These are phyloP conservation scores for Ramaria rubella DNA, from an alignment of 768 basidiomycete genomes.

Conservation along the genomic window DNA sequence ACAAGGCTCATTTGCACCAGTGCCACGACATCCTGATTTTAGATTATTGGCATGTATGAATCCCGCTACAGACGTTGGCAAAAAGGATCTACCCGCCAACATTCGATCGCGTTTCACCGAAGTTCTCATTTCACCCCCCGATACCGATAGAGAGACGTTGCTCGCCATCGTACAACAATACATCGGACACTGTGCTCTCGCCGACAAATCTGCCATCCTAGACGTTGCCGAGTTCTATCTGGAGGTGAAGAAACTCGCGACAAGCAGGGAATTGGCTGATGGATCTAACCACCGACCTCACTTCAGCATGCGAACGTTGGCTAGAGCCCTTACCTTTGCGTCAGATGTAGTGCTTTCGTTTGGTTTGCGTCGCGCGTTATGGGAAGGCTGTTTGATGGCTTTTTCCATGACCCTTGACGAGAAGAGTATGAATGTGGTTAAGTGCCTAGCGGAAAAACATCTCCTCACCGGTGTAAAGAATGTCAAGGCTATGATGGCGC, in stretches of 20 bases:
- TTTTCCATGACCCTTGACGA: conserved; percentile 92
- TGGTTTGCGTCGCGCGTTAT: conserved; percentile 78
- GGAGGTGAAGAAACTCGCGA: conserved; percentile 69
- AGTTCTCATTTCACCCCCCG: conserved; percentile 90
- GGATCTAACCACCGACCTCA: conserved; percentile 90
- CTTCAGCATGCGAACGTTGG: conserved; percentile 94
- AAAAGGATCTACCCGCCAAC: conserved; percentile 90
- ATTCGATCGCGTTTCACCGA: conserved; percentile 92
- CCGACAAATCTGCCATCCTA: conserved; percentile 82
- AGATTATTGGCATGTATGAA: conserved; percentile 99
- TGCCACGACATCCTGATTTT: conserved; percentile 91
- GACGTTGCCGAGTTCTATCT: conserved; percentile 89
- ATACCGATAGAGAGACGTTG: conserved; percentile 85
- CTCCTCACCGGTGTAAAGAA: conserved; percentile 78
- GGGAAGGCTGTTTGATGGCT: conserved; percentile 97
- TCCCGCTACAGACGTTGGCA: conserved; percentile 96
- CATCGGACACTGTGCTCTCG: conserved; percentile 73
- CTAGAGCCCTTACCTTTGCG: conserved; percentile 85
- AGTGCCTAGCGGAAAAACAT: conserved; percentile 64
- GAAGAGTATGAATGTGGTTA: conserved; percentile 60
- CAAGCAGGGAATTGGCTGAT: conserved; percentile 77
- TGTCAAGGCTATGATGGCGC: conserved; percentile 62
- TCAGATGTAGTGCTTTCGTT: conserved; percentile 72
- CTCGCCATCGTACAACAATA: conserved; percentile 84
- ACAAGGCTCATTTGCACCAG: conserved; percentile 81